phyloP scores from a whole-genome alignment of 805 yeast species.

The Candida sanyiensis region DNA sequence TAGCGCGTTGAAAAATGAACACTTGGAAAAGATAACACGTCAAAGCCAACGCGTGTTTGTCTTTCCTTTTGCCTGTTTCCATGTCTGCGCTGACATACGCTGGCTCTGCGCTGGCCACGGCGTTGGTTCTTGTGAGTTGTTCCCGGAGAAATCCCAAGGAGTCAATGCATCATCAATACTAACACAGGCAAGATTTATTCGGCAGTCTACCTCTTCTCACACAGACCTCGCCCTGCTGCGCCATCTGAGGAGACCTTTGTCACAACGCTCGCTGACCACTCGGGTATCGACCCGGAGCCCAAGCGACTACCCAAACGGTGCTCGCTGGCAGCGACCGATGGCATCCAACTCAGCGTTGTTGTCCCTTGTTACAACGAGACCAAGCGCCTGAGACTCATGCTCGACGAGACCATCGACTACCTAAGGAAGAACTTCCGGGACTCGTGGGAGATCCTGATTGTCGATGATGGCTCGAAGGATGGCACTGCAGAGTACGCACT shows the following conservation, averaged over 20 bases:
- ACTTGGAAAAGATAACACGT: too few relatives aligned
- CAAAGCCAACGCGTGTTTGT: background rate
- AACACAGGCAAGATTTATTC: slow-evolving; percentile 12
- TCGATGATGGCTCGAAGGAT: slow-evolving; percentile 90
- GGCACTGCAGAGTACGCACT: slow-evolving; percentile 72
- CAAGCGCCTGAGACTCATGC: slow-evolving; percentile 60
- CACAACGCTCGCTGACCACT: slow-evolving; percentile 38
- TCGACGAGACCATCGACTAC: slow-evolving; percentile 59
- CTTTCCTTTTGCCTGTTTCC: background rate
- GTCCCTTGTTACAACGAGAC: slow-evolving; percentile 94
- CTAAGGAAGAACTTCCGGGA: slow-evolving; percentile 35
- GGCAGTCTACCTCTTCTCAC: slow-evolving; percentile 40
- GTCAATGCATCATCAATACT: too few relatives aligned
- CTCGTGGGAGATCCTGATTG: slow-evolving; percentile 71
- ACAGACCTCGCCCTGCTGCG: slow-evolving; percentile 52
- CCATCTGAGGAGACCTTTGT: slow-evolving; percentile 47
- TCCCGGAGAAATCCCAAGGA: too few relatives aligned
- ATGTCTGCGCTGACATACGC: background rate
- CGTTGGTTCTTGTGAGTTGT: background rate
- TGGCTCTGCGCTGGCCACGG: background rate
- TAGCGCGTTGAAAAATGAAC: too few relatives aligned
- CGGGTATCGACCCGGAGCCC: slow-evolving; percentile 30
- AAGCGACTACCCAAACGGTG: slow-evolving; percentile 25
- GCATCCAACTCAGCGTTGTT: slow-evolving; percentile 63
- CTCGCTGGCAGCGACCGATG: slow-evolving; percentile 22